phyloP scores from a whole-genome alignment of 2,329 filamentous ascomycete species.

The Blastomyces emzantsi region DNA sequence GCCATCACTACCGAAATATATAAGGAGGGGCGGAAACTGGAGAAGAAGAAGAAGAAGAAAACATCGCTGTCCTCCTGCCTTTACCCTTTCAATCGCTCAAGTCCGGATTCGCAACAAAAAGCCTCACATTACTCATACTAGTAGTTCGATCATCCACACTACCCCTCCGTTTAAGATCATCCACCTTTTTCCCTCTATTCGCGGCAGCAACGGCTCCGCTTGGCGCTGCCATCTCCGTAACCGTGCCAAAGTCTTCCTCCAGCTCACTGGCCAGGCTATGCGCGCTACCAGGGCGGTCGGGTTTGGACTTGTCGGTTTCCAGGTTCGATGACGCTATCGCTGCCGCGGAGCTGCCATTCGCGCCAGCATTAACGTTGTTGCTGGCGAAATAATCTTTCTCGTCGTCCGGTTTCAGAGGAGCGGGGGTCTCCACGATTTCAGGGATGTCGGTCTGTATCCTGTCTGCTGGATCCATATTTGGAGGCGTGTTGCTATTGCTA shows the following conservation, averaged over 20 bases:
- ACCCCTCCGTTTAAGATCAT: constrained; percentile 39
- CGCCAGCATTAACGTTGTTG: background rate
- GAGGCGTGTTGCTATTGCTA: constrained; percentile 47
- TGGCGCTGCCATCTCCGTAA: constrained; percentile 44
- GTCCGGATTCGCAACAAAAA: constrained; percentile 43
- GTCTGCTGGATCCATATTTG: constrained; percentile 29
- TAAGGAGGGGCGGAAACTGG: background rate
- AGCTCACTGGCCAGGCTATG: constrained; percentile 31
- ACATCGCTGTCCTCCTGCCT: background rate
- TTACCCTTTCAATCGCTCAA: constrained; percentile 29
- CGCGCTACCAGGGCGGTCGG: constrained; percentile 25
- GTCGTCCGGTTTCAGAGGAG: constrained; percentile 18
- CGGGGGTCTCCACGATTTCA: constrained; percentile 34
- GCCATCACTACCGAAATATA: background rate
- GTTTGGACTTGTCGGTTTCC: constrained; percentile 12
- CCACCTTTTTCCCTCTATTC: constrained; percentile 34
- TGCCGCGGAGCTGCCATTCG: constrained; percentile 1
- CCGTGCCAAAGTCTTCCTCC: constrained; percentile 47
- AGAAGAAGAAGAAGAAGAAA: constrained; percentile 12
- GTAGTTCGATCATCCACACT: constrained; percentile 43
- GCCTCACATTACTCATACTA: constrained; percentile 38
- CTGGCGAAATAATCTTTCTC: constrained; percentile 19
- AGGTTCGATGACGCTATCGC: background rate
- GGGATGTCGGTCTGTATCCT: constrained; percentile 29
- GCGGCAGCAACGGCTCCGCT: constrained; percentile 32